phyloP scores from a whole-genome alignment of 2,329 filamentous ascomycete species.

The Berkeleyomyces basicola region DNA sequence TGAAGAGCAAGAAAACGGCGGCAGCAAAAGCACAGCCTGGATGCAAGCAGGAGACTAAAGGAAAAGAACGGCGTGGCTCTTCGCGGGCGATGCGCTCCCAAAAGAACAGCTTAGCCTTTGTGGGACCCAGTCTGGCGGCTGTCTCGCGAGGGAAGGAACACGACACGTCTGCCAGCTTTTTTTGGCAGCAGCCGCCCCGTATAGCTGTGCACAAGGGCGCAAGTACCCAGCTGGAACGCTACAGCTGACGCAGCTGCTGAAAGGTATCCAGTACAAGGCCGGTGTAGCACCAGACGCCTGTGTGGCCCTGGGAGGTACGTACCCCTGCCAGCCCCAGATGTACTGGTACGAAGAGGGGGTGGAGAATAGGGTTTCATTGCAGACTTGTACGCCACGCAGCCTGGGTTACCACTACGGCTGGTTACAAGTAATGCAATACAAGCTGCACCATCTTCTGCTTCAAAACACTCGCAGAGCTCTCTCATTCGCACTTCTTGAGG shows the following conservation, averaged over 20 bases:
- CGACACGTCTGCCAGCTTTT: not conserved
- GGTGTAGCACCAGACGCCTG: not conserved
- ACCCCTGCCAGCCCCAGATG: not conserved
- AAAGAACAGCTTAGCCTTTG: slow-evolving; percentile 13
- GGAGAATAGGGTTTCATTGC: not conserved
- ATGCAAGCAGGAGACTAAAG: not conserved
- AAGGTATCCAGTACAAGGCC: not conserved
- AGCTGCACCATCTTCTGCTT: no score
- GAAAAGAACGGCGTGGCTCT: not conserved
- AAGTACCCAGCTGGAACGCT: not conserved
- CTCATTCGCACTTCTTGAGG: not conserved
- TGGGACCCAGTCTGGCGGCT: not conserved
- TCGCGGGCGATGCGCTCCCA: not conserved
- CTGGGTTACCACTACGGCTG: no score
- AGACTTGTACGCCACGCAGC: no score
- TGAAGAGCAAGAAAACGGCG: not conserved
- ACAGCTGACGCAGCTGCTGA: not conserved
- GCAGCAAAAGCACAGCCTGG: not conserved
- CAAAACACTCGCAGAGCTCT: not conserved
- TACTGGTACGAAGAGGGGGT: not conserved
- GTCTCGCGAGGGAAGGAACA: slow-evolving; percentile 5
- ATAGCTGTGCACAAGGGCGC: not conserved
- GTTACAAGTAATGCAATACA: no score
- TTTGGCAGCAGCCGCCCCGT: not conserved
- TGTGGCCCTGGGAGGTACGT: not conserved